Conservation (phyloP, 768 basidiomycete species). For the Termitomyces heimii region DNA sequence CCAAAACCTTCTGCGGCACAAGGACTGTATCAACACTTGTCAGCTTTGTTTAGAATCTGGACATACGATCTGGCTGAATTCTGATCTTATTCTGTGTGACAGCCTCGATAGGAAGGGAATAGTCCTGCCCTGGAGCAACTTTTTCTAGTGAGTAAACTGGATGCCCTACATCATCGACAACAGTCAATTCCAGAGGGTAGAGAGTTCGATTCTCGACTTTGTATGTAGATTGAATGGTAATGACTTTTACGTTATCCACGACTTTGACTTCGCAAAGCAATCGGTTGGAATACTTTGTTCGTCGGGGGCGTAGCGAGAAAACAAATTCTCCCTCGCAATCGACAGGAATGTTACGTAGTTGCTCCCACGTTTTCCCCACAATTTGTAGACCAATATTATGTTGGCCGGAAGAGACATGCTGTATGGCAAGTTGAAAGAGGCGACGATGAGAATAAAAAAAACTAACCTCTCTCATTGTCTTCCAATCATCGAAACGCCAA, state of each 20-base stretch:
- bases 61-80: conserved; percentile 88
- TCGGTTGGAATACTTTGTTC: conserved; percentile 68
- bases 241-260: conserved; percentile 88
- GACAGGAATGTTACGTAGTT: conserved; percentile 81
- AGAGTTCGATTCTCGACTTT: conserved; percentile 87
- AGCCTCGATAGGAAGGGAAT: conserved; percentile 84
- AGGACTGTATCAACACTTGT: not conserved
- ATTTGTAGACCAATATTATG: conserved; percentile 86
- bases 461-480: conserved; percentile 83
- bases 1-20: conserved; percentile 79
- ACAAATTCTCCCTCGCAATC: conserved; percentile 91
- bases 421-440: conserved; percentile 3
- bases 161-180: conserved; percentile 83
- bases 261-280: conserved; percentile 87
- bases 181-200: conserved; percentile 86
- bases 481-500: conserved; percentile 98
- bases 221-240: conserved; percentile 90
- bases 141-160: conserved; percentile 78
- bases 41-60: not conserved
- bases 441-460: not conserved
- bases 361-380: conserved; percentile 84
- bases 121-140: conserved; percentile 87
- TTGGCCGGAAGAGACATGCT: conserved; percentile 68
- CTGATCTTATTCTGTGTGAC: conserved; percentile 78
- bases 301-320: conserved; percentile 78